Conservation (phyloP, 495 filamentous ascomycete genomes). For the Lasiosphaeriaceae sp. region DNA sequence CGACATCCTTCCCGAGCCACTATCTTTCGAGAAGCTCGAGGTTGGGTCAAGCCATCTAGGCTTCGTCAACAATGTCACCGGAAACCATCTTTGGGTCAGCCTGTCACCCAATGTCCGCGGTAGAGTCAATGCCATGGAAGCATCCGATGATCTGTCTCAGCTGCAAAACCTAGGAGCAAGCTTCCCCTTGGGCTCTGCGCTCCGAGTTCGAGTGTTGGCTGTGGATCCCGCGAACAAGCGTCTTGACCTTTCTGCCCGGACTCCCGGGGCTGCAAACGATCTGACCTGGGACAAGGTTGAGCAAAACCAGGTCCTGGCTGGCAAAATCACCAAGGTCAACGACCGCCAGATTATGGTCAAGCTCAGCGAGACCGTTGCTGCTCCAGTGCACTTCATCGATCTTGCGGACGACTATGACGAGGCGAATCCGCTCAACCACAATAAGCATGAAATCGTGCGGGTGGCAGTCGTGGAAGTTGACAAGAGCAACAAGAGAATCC, state of each 20-base stretch:
- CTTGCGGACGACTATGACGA: conserved; percentile 82
- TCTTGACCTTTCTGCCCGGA: conserved; percentile 76
- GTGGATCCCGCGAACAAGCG: conserved; percentile 70
- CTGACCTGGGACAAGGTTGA: conserved; percentile 66
- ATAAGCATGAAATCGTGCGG: conserved; percentile 79
- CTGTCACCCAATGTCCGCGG: conserved; percentile 88
- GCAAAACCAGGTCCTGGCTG: conserved; percentile 74
- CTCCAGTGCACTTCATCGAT: conserved; percentile 70
- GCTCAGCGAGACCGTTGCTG: conserved; percentile 71
- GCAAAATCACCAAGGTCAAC: conserved; percentile 79
- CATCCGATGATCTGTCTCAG: conserved; percentile 77
- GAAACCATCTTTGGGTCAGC: conserved; percentile 81
- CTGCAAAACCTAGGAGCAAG: conserved; percentile 71
- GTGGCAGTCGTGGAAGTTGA: conserved; percentile 81
- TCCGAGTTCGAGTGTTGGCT: conserved; percentile 69
- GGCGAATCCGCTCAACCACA: conserved; percentile 54
- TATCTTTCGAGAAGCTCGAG: conserved; percentile 71
- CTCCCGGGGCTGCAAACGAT: conserved; percentile 45
- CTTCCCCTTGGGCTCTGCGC: conserved; percentile 83
- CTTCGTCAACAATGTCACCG: conserved; percentile 82
- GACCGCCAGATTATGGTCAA: conserved; percentile 80
- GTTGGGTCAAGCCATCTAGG: conserved; percentile 66
- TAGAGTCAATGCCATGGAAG: conserved; percentile 71
- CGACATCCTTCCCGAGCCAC: conserved; percentile 37
- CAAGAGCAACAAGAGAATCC: conserved; percentile 73